Evolutionary conservation across 176 grass and related monocot genomes (phyloP).

Genomic region (Otatea glauca): DNA sequence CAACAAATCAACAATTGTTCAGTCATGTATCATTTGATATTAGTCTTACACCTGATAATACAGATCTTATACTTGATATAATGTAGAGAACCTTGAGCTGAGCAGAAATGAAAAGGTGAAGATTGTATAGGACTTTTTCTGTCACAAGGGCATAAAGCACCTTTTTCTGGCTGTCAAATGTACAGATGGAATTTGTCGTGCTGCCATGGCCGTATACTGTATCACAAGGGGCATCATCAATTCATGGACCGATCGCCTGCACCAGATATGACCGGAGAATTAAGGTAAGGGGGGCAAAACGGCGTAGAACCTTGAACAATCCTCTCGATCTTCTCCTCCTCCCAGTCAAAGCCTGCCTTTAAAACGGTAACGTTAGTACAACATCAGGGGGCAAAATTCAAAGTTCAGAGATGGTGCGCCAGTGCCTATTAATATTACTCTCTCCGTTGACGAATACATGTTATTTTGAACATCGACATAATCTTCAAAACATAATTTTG

Average conservation of each 20-base stretch:
- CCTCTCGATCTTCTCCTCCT: background rate
- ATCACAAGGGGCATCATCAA: background rate
- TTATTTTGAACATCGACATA: too few species aligned
- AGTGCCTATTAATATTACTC: background rate
- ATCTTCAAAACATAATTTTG: too few species aligned
- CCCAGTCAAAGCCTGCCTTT: background rate
- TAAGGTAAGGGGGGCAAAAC: conserved; percentile 7
- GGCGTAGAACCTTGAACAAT: background rate
- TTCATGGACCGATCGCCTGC: background rate
- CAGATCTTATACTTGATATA: background rate
- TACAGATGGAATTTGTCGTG: background rate
- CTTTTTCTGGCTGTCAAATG: background rate
- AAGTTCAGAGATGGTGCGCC: conserved; percentile 18
- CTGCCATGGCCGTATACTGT: conserved; percentile 2
- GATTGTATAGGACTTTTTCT: background rate
- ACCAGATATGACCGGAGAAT: background rate
- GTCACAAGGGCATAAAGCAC: background rate
- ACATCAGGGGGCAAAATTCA: background rate
- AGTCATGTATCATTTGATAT: too few species aligned
- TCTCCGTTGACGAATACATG: too few species aligned
- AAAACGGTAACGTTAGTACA: background rate
- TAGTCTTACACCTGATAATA: background rate
- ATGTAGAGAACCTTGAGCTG: background rate
- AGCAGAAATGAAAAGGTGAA: background rate
- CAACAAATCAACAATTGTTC: background rate